These are phyloP conservation scores for Corynascus novoguineensis DNA, from an alignment of 495 filamentous ascomycete genomes.

Conservation along the genomic window DNA sequence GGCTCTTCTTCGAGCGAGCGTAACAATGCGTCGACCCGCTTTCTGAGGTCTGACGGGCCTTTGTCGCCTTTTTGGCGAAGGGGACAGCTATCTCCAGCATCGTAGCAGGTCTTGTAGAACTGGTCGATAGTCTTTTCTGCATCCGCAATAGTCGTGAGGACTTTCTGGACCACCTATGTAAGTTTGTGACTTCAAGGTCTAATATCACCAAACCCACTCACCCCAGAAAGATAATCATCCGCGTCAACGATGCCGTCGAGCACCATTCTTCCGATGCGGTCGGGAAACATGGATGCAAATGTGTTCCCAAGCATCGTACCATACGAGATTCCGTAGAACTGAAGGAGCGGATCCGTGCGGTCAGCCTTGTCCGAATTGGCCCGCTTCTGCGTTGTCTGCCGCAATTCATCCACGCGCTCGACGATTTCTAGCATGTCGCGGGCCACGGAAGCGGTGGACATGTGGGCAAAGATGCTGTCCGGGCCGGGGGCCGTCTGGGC, in stretches of 20 bases:
- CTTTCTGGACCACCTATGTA: slow-evolving; percentile 27
- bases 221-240: slow-evolving; percentile 24
- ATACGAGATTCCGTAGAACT: slow-evolving; percentile 32
- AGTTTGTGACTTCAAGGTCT: background rate
- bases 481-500: too few species aligned
- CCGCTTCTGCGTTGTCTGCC: background rate
- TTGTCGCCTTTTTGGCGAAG: slow-evolving; percentile 43
- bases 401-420: background rate
- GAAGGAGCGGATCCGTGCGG: background rate
- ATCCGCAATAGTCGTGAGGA: slow-evolving; percentile 45
- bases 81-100: slow-evolving; percentile 37
- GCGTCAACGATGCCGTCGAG: slow-evolving; percentile 37
- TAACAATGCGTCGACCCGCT: slow-evolving; percentile 38
- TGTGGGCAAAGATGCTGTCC: background rate
- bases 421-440: background rate
- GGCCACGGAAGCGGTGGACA: background rate
- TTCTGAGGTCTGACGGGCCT: slow-evolving; percentile 45
- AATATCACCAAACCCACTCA: background rate
- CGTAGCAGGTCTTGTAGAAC: slow-evolving; percentile 48
- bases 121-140: slow-evolving; percentile 44
- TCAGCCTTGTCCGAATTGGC: background rate
- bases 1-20: slow-evolving; percentile 15
- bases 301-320: slow-evolving; percentile 43
- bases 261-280: slow-evolving; percentile 36
- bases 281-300: slow-evolving; percentile 43